phyloP scores from a whole-genome alignment of 2,329 filamentous ascomycete species.

The Colletotrichum agaves region DNA sequence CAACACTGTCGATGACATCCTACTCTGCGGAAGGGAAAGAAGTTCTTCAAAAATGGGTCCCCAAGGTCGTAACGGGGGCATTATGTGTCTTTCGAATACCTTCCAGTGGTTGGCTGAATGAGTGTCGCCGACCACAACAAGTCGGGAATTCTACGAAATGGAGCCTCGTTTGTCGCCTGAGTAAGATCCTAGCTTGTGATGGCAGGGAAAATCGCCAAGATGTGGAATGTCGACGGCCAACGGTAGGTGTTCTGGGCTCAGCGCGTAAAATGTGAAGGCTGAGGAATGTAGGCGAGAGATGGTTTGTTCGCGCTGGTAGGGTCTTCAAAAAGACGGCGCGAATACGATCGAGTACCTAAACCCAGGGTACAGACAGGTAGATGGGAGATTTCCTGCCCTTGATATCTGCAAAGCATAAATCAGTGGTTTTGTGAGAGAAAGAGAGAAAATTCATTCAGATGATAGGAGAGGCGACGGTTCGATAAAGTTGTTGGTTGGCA shows the following conservation, averaged over 20 bases:
- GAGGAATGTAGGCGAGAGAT: conserved; percentile 21
- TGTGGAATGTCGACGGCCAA: conserved; percentile 24
- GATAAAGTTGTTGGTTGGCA: not conserved
- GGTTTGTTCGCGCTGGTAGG: not conserved
- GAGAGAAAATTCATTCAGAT: too few relatives aligned
- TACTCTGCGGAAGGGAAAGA: conserved; percentile 45
- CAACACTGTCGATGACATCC: conserved; percentile 60
- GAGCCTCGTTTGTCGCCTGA: conserved; percentile 13
- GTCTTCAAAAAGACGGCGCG: not conserved
- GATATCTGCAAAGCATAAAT: not conserved
- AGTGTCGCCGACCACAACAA: conserved; percentile 24
- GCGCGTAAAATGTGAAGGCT: not conserved
- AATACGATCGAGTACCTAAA: not conserved
- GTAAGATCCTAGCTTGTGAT: conserved; percentile 12
- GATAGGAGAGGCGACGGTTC: not conserved
- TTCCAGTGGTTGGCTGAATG: conserved; percentile 10
- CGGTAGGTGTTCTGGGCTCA: conserved; percentile 19
- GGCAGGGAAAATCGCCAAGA: not conserved
- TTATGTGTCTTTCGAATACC: conserved; percentile 27
- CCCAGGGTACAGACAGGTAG: too few relatives aligned
- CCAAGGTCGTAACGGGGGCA: conserved; percentile 37
- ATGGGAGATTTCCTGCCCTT: not conserved
- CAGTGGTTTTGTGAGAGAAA: too few relatives aligned
- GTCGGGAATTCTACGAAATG: conserved; percentile 30
- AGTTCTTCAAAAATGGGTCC: conserved; percentile 43